phyloP scores from a whole-genome alignment of 306 rosid species.

The Sicyos edulis region DNA sequence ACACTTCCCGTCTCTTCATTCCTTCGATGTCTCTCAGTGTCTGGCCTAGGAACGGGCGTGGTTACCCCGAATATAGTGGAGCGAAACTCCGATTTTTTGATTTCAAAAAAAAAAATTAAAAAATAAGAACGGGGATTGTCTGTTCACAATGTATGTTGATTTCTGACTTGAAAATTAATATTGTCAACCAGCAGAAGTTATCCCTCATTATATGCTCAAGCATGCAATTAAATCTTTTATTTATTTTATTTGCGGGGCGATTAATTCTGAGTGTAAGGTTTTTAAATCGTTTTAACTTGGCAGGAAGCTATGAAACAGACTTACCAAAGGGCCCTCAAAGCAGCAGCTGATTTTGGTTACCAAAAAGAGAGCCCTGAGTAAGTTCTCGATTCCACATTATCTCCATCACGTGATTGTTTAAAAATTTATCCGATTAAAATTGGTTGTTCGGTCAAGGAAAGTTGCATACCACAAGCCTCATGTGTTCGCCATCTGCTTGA shows the following conservation, averaged over 20 bases:
- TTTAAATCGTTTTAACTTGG: slow-evolving; percentile 21
- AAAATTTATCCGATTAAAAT: no score
- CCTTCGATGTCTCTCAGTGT: no score
- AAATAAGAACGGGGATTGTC: no score
- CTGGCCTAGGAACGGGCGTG: no score
- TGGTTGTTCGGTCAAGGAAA: no score
- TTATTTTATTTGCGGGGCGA: background rate
- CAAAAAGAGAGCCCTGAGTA: slow-evolving; percentile 91
- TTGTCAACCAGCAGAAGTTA: background rate
- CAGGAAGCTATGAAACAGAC: slow-evolving; percentile 96
- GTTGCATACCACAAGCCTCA: no score
- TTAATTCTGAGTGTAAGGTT: slow-evolving; percentile 1
- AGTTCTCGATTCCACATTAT: slow-evolving; percentile 33
- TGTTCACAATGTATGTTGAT: background rate
- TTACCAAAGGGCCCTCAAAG: slow-evolving; percentile 84
- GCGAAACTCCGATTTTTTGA: no score
- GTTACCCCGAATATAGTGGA: no score
- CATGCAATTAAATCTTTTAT: slow-evolving; percentile 5
- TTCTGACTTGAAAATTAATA: background rate
- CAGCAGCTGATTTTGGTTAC: slow-evolving; percentile 72
- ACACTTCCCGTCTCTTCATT: no score
- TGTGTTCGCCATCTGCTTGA: slow-evolving; percentile 26
- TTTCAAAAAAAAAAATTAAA: no score
- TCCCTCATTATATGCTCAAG: background rate
- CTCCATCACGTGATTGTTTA: slow-evolving; percentile 5